Base-by-base conservation (phyloP, 805 yeast species). In the Candida michaelii region DNA sequence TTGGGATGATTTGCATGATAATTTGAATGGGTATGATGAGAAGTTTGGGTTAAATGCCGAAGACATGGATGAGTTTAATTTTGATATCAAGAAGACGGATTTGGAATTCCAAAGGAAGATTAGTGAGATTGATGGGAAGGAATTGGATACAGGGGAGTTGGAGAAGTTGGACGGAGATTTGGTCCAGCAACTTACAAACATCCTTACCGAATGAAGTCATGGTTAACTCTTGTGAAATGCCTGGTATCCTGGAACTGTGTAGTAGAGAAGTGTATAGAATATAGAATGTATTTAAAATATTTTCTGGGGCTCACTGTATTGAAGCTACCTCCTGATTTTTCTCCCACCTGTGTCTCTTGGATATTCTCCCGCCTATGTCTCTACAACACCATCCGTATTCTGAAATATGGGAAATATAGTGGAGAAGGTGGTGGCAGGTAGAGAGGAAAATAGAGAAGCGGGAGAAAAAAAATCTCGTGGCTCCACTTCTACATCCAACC, bases 1-100 rank as follows among this genome's bases (percentile, higher is more conserved):
- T 33, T 78, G 82, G 82, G 69, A 73, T 11, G 60, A 60, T 34
- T 58, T 76, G 14, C 72, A 77, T 45, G 50, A 58, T 2, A 51
- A 62, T 2, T 43, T 65, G 7, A 59, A 63, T 32, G 54, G 50
- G 3, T 59, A 56, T 9, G 59, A 56, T 39, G 53, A 43, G 14
- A 65, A 52, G 25, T 57, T 74, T 36, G 80, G 80, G 1, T 42
- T 75, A 3, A 56, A 58, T 27, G 49, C 47, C 2, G 71, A 62
- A 1, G 80, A 76, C 37, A 40, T 74, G 27, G 59, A 65, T 32
- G 82, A 77, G 36, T 63, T 72, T 55, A 73, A 76, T 27, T 47
- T 39, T 44, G 45, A 56, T 15, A 14, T 58, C 39, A 53, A 52
- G 29, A 43, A 51, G 4, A 58, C 42, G 8, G 45, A 43, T 30